A percentile compares a stretch with the other conserved stretches of the same genome.
phyloP scores from a whole-genome alignment of 75 land plant species.

The Selaginella moellendorffii region DNA sequence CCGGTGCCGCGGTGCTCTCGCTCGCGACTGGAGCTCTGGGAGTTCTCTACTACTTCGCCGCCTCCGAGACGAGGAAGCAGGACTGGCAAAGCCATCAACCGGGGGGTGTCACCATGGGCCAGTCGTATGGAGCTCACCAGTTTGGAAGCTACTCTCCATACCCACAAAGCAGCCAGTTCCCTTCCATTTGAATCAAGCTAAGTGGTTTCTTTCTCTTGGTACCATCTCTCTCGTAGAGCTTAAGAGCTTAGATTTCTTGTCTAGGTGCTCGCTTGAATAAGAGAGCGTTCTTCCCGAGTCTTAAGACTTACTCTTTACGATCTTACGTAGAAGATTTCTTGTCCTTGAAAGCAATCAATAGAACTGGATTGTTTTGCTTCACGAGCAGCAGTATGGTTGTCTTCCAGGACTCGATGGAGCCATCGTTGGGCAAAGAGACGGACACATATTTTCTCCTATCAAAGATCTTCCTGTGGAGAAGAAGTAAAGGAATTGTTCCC shows the following conservation, averaged over 20 bases:
- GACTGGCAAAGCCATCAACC: not conserved
- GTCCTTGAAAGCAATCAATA: not conserved
- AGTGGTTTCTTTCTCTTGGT: not conserved
- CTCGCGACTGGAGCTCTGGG: conserved; percentile 9
- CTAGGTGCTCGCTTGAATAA: not conserved
- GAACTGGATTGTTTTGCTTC: not conserved
- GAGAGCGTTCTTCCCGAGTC: no score
- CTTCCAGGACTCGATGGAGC: not conserved
- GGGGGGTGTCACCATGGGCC: not conserved
- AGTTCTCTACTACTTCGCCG: conserved; percentile 11
- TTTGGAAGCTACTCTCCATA: not conserved
- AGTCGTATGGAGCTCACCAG: not conserved
- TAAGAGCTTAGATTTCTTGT: not conserved
- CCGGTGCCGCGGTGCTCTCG: conserved; percentile 24
- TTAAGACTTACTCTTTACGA: not conserved
- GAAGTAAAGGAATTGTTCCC: conserved; percentile 28
- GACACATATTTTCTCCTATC: conserved; percentile 4
- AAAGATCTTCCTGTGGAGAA: conserved; percentile 27
- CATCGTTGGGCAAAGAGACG: not conserved
- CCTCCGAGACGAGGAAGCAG: not conserved
- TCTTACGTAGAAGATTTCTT: not conserved
- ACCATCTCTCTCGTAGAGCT: not conserved
- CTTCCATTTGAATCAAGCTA: not conserved
- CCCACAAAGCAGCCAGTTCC: not conserved
- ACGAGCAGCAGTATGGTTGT: not conserved